Conservation (phyloP, 2,329 filamentous ascomycete genomes). For the Paracoccidioides brasiliensis region DNA sequence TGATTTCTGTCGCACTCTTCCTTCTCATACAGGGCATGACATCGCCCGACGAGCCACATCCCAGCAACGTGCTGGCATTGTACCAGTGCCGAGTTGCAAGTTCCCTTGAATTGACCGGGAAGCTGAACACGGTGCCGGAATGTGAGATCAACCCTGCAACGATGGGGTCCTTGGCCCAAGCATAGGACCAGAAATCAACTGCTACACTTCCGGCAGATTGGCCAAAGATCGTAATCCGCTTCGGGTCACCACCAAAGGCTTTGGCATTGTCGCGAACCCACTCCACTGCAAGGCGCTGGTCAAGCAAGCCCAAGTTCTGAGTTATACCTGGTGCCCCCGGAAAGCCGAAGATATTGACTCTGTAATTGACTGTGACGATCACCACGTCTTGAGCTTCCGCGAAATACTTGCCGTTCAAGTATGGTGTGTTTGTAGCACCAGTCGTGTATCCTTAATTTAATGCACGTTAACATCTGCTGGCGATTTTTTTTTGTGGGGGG, state of each 20-base stretch:
- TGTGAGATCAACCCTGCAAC: slow-evolving; percentile 26
- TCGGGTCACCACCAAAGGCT: slow-evolving; percentile 39
- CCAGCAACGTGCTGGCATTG: slow-evolving; percentile 26
- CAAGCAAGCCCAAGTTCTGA: slow-evolving; percentile 35
- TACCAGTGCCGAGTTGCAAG: slow-evolving; percentile 32
- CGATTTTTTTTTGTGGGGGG: too few relatives aligned
- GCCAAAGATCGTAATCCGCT: slow-evolving; percentile 35
- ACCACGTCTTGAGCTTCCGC: slow-evolving; percentile 28
- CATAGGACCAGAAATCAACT: slow-evolving; percentile 13
- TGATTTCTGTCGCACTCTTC: slow-evolving; percentile 22
- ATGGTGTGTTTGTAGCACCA: slow-evolving; percentile 24
- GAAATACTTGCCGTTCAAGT: slow-evolving; percentile 26
- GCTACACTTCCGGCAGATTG: slow-evolving; percentile 30
- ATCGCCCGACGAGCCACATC: slow-evolving; percentile 23
- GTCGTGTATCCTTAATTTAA: slow-evolving; percentile 20
- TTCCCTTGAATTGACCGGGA: slow-evolving; percentile 27
- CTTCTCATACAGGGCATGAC: slow-evolving; percentile 28
- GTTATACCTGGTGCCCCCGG: slow-evolving; percentile 20
- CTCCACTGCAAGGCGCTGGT: slow-evolving; percentile 41
- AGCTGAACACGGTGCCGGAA: slow-evolving; percentile 31
- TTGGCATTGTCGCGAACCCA: slow-evolving; percentile 41
- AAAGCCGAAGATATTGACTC: slow-evolving; percentile 33
- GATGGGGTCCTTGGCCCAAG: slow-evolving; percentile 25
- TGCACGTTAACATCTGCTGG: neutral
- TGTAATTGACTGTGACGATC: slow-evolving; percentile 33